Evolutionary conservation across 2,329 filamentous ascomycete genomes (phyloP), one percentile per base, ranked within the genome.

Genomic region (Moelleriella libera): DNA sequence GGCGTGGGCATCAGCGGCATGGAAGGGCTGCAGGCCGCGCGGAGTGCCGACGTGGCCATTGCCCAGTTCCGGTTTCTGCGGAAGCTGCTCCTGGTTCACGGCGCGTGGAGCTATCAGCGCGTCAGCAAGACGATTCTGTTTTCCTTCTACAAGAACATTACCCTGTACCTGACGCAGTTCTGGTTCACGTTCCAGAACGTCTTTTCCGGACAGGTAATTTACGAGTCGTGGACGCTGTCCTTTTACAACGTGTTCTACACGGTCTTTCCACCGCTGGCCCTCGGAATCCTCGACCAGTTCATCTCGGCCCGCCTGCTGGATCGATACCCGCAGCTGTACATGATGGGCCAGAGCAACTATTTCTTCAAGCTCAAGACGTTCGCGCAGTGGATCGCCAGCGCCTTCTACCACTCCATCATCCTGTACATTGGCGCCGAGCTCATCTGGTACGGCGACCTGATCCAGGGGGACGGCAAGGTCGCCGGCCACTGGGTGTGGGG

Each of bases 201-300:
- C 54, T 98, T 97, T 66, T 97, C 90, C 1, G 92, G 92, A 46
- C 84, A 96, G 63, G 88, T 97, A 61, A 97, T 98, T 61, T 97
- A 89, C 75, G 92, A 98, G 68, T 97, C 92, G 8, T 98, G 94
- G 94, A 96, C 89, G 0, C 72, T 98, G n/a, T 95, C 90, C 6
- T 94, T 97, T 69, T 98, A 96, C 75, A 98, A 98, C 71, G 88
- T 98, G 63, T 85, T 98, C 63, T 98, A 94, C 70, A 98, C 92
- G 0, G 85, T 94, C 21, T 72, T 96, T 14, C 92, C 92, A 12
- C 92, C 92, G 1, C 83, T 98, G 50, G 90, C 88, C 1, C 83
- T 98, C 60, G 92, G 92, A 56, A 94, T 98, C 53, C 87, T 96
- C 54, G 94, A 98, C 63, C 94, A 98, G 62, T 97, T 94, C 67